Evolutionary conservation across 2,329 filamentous ascomycete species (phyloP).

Genomic region (Hypoxylon sp.): DNA sequence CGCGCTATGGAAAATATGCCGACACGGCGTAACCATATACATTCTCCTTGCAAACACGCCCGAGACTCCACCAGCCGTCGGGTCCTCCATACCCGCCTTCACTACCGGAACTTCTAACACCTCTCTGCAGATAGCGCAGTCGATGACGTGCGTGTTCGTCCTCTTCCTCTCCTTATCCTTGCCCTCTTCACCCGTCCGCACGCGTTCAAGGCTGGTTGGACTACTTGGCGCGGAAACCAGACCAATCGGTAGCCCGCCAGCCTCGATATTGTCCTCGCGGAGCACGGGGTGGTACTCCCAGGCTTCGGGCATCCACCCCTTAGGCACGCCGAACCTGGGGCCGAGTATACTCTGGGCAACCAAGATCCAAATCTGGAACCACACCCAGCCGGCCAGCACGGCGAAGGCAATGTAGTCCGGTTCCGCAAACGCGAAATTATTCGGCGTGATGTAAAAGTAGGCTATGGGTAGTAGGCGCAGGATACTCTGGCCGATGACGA

Average conservation of each 20-base stretch:
- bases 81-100: slow-evolving; percentile 67
- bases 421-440: slow-evolving; percentile 85
- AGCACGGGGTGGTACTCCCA: slow-evolving; percentile 97
- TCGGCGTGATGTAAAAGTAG: slow-evolving; percentile 84
- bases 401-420: slow-evolving; percentile 75
- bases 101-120: slow-evolving; percentile 90
- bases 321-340: slow-evolving; percentile 85
- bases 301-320: slow-evolving; percentile 76
- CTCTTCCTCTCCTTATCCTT: slow-evolving; percentile 47
- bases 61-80: slow-evolving; percentile 65
- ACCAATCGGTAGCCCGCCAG: slow-evolving; percentile 84
- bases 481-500: slow-evolving; percentile 84
- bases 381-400: slow-evolving; percentile 81
- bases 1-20: slow-evolving; percentile 92
- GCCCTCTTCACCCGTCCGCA: slow-evolving; percentile 48
- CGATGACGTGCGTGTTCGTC: slow-evolving; percentile 70
- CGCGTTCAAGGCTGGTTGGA: slow-evolving; percentile 50
- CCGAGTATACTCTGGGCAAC: slow-evolving; percentile 86
- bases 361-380: slow-evolving; percentile 86
- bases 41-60: slow-evolving; percentile 82
- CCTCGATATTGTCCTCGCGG: slow-evolving; percentile 83
- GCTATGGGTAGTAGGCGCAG: slow-evolving; percentile 83
- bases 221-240: slow-evolving; percentile 61
- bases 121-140: slow-evolving; percentile 96
- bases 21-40: slow-evolving; percentile 98